Conservation (phyloP, 148 eudicot genomes). For the Arctostaphylos glauca region DNA sequence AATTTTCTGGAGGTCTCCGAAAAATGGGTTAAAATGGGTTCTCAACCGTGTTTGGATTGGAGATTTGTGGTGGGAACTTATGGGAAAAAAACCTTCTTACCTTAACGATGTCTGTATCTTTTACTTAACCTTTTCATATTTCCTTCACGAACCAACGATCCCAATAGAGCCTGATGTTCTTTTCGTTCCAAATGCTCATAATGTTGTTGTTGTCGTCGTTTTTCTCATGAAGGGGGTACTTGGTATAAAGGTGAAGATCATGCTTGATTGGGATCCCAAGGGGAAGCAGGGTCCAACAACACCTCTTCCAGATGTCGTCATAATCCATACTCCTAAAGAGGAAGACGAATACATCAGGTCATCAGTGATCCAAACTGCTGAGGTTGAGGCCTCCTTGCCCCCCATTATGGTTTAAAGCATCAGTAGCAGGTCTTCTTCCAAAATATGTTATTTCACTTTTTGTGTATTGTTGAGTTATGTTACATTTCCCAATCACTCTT, state of each 20-base stretch:
- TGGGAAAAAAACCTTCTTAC: not conserved
- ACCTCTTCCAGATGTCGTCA: conserved; percentile 71
- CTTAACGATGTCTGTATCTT: not conserved
- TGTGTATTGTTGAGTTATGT: not conserved
- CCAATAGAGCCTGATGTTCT: not conserved
- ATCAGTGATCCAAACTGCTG: conserved; percentile 24
- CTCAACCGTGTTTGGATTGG: not conserved
- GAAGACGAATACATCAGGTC: conserved; percentile 38
- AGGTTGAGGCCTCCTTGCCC: conserved; percentile 31
- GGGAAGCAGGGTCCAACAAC: conserved; percentile 70
- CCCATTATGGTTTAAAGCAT: conserved; percentile 21
- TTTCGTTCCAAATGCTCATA: not conserved
- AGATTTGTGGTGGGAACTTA: not conserved
- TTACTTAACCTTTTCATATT: not conserved
- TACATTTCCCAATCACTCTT: not conserved
- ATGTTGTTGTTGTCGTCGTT: not conserved
- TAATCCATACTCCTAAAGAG: conserved; percentile 69
- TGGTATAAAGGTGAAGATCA: conserved; percentile 77
- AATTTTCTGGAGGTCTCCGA: not conserved
- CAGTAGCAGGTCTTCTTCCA: not conserved
- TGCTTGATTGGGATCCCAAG: conserved; percentile 80
- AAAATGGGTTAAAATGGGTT: not conserved
- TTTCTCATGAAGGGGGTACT: conserved; percentile 53
- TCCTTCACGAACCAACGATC: not conserved
- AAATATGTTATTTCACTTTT: not conserved